A percentile compares a stretch with the other conserved stretches of the same genome.
These are phyloP conservation scores for Hymenoscyphus infarciens DNA, from an alignment of 2,329 filamentous ascomycete species.

Conservation along the genomic window DNA sequence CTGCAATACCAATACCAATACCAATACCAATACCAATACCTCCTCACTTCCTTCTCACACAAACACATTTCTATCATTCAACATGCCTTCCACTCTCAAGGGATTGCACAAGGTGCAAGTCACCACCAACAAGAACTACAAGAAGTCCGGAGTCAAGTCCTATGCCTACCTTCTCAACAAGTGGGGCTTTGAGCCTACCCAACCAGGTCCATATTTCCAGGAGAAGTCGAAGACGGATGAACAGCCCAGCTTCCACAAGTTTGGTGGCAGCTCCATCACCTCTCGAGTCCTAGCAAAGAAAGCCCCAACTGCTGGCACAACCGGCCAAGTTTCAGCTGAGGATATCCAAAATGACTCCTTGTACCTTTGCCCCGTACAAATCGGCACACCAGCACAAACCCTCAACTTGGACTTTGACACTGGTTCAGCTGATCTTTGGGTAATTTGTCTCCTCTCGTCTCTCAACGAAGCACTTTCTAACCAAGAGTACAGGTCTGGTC, in stretches of 20 bases:
- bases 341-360: slow-evolving; percentile 65
- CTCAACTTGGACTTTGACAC: slow-evolving; percentile 66
- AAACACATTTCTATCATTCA: background rate
- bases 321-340: slow-evolving; percentile 53
- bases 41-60: background rate
- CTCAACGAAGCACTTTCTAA: slow-evolving; percentile 16
- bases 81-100: slow-evolving; percentile 25
- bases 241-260: slow-evolving; percentile 44
- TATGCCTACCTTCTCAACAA: slow-evolving; percentile 60
- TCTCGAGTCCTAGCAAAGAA: slow-evolving; percentile 49
- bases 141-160: slow-evolving; percentile 56
- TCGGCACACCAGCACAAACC: slow-evolving; percentile 63
- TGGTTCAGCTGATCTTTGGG: slow-evolving; percentile 67
- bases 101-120: slow-evolving; percentile 44
- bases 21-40: background rate
- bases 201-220: slow-evolving; percentile 58
- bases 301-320: slow-evolving; percentile 33
- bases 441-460: slow-evolving; percentile 34
- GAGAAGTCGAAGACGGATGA: slow-evolving; percentile 36
- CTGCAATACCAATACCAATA: background rate
- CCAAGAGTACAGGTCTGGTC: slow-evolving; percentile 48
- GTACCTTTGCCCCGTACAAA: slow-evolving; percentile 61
- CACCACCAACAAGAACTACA: slow-evolving; percentile 57
- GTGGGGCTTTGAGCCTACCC: slow-evolving; percentile 60
- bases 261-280: slow-evolving; percentile 47